Evolutionary conservation across 1,139 yeast species (phyloP).

Genomic region (Debaryomyces singareniensis): DNA sequence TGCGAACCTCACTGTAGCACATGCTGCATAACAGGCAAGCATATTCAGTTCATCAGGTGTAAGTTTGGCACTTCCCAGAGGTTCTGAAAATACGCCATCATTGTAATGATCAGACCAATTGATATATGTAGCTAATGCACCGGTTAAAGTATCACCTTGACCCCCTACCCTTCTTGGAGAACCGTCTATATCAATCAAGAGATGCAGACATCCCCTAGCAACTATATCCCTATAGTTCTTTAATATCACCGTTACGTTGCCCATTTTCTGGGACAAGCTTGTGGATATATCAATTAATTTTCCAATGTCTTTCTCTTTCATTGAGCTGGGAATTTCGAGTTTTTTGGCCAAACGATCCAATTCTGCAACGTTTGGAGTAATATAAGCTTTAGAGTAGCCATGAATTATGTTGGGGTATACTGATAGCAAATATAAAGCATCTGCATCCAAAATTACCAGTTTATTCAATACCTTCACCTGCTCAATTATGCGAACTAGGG

Average conservation of each 20-base stretch:
- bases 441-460: conserved; percentile 86
- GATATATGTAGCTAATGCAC: conserved; percentile 35
- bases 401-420: conserved; percentile 47
- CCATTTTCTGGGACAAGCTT: conserved; percentile 48
- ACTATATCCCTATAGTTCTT: conserved; percentile 69
- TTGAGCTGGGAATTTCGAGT: conserved; percentile 26
- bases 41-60: conserved; percentile 36
- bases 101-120: conserved; percentile 51
- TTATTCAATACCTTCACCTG: conserved; percentile 45
- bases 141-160: conserved; percentile 43
- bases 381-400: conserved; percentile 48
- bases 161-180: conserved; percentile 47
- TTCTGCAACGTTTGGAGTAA: conserved; percentile 90
- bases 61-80: conserved; percentile 11
- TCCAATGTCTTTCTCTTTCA: conserved; percentile 18
- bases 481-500: conserved; percentile 51
- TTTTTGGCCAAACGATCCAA: conserved; percentile 56
- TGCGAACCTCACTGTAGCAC: conserved; percentile 61
- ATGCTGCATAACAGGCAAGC: conserved; percentile 72
- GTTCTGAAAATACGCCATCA: conserved; percentile 2
- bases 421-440: conserved; percentile 64
- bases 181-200: conserved; percentile 47
- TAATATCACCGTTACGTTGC: conserved; percentile 60
- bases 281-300: conserved; percentile 24
- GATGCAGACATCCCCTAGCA: conserved; percentile 37